Evolutionary conservation across 31 red algal genomes (phyloP), one percentile per base, ranked within the genome.

Genomic region (Bonnemaisonia californica): DNA sequence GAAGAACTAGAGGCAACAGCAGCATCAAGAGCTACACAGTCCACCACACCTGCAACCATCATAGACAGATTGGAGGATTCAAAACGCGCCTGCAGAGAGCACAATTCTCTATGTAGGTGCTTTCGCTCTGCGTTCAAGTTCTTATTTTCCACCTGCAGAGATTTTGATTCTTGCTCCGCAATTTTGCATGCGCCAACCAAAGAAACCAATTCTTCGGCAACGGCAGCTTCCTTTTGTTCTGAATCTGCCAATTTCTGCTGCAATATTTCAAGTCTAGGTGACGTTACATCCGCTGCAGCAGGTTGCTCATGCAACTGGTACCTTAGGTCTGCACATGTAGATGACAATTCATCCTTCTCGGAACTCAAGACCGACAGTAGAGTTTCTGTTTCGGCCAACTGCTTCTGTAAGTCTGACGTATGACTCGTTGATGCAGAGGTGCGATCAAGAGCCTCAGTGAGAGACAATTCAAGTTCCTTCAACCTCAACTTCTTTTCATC

Each of bases 321-420:
- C 18, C 21, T 23, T 0, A 74, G 30, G 24, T 74, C 69, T 28
- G 24, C 22, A 38, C 39, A 48, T 18, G n/a, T 39, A 4, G 38
- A 0, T 16, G 45, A 54, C 42, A 62, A 27, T 61, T 57, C 48
- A 35, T 59, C 31, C 55, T 47, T 27, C 57, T 78, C 51, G 3
- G 74, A 78, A 33, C 22, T 13, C 23, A 78, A 21, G 22, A 78
- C 74, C 4, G 74, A 78, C 12, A 59, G 42, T 18, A 61, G 27
- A 5, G 74, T 38, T 47, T 78, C 74, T 23, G 74, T 42, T 38
- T 78, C 74, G 9, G 74, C 19, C 21, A 78, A 23, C 33, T 78
- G 74, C 57, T 78, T 78, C 74, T 59, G 11, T 26, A 78, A 32
- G 23, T 62, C 57, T 19, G 24, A 27, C 57, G 27, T 28, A 9